Evolutionary conservation across 2,329 filamentous ascomycete genomes (phyloP), one percentile per base, ranked within the genome.

Genomic region (Chalaropsis ovoidea): DNA sequence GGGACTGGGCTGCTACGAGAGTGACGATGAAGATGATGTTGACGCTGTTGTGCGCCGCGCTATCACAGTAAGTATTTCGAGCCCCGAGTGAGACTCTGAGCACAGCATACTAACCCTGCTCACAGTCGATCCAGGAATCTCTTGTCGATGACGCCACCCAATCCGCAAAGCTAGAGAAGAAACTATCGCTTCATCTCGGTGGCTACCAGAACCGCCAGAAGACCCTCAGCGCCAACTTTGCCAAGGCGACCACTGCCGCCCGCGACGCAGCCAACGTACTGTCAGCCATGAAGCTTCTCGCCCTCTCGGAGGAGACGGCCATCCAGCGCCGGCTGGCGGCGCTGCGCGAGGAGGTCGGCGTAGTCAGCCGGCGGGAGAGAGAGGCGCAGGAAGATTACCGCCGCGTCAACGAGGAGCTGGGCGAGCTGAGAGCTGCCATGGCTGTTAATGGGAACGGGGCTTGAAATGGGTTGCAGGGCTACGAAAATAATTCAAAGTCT

Each of bases 101-200:
- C 42, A 15, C 56, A 63, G 62, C 56, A 64, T 62, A 61, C 24
- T 27, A 49, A 62, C 13, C 19, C 67, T 31, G 63, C 52, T 67
- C 24, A 62, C 65, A 88, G 86, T 81, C 81, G 58, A 82, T 91
- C 1, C 88, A 94, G 75, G 83, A 89, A 60, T 80, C 82, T 7
- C 88, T 96, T 68, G 81, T 89, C 70, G 78, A 82, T 2, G 85
- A 86, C 0, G 94, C 92, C 2, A 86, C 93, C 70, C 82, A 86
- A 66, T 89, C 89, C 64, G 90, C 90, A 73, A 95, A 93, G 75
- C 79, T 95, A 0, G 92, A 97, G 76, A 96, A 96, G 82, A 96
- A 94, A 76, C 82, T 99, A n/a, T 80, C 81, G 0, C 80, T 95
- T 64, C 87, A 94, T 71, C 84, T 95, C 1, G 92, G 92, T 27